Base-by-base conservation (phyloP, 805 yeast genomes). In the Isabelozyma heimii region DNA sequence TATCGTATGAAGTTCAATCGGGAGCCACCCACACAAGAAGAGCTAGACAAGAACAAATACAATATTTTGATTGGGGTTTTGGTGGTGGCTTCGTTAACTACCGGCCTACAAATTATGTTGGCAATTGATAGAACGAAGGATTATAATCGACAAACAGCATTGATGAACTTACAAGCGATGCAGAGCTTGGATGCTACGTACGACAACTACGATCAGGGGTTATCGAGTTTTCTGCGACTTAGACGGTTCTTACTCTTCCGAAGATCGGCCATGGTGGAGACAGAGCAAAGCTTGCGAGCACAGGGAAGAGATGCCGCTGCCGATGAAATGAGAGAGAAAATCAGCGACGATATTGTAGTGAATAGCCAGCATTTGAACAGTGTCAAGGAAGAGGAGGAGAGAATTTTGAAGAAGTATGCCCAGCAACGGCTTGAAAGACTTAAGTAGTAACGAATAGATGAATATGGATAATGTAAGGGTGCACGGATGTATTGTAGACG, bases 1-100 rank as follows among this genome's bases (percentile, higher is more conserved):
- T 77, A 81, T 71, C 59, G 65, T 39, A 69, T 75, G 71, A 63
- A 63, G 57, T 65, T 69, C 48, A 59, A 68, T 30, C 54, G 73
- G 24, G 47, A 51, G 15, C 75, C 75, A 4, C 79, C 74, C 17
- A 68, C 80, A 47, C 61, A 62, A 56, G 70, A 69, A 52, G 71
- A 72, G 56, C 51, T 69, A 54, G 69, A 69, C 63, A 74, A 64
- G 58, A 75, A 70, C 62, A 74, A 74, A 55, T 71, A 69, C 65
- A 67, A 65, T 57, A 70, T 76, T 4, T 53, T 73, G 46, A 57
- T 60, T 43, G 67, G 67, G 5, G 77, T 73, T 1, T 37, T 73
- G 8, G 52, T 61, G 8, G 68, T 71, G 8, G 70, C 65, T 35
- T 57, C 57, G 0, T 55, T 73, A 16, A 61, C 66, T 16, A 61